A percentile compares a stretch with the other conserved stretches of the same genome.
Evolutionary conservation across 768 basidiomycete species (phyloP).

Genomic region (Agrocybe pediades): DNA sequence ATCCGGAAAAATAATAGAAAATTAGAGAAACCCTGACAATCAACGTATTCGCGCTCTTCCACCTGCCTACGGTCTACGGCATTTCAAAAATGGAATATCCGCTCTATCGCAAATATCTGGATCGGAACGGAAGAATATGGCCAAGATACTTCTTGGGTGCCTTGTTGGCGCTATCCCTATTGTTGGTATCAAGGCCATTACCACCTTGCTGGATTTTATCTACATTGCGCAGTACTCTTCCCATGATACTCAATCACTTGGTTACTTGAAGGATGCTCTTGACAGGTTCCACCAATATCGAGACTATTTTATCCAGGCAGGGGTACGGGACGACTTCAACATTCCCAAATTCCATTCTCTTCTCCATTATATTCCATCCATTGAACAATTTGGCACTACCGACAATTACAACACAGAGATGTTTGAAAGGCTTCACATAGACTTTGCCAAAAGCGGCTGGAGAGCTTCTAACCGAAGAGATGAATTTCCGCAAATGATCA

Average conservation of each 20-base stretch:
- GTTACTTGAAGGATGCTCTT: background rate
- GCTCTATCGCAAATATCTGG: too few relatives aligned
- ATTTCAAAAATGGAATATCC: too few relatives aligned
- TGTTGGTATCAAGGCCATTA: too few relatives aligned
- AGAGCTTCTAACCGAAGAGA: slow-evolving; percentile 25
- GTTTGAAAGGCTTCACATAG: slow-evolving; percentile 36
- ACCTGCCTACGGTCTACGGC: too few relatives aligned
- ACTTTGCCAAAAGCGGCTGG: slow-evolving; percentile 36
- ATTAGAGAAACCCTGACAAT: too few relatives aligned
- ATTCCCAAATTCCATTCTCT: slow-evolving; percentile 26
- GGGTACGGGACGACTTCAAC: slow-evolving; percentile 30
- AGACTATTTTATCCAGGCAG: slow-evolving; percentile 17
- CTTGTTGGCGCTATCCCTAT: too few relatives aligned
- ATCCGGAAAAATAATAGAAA: too few relatives aligned
- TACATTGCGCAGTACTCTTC: too few relatives aligned
- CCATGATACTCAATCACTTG: background rate
- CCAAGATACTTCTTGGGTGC: too few relatives aligned
- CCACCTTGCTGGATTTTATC: too few relatives aligned
- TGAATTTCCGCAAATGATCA: slow-evolving; percentile 37
- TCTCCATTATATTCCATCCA: slow-evolving; percentile 20
- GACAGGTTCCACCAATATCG: background rate
- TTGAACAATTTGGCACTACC: slow-evolving; percentile 27
- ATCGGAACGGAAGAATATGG: too few relatives aligned
- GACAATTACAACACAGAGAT: slow-evolving; percentile 33
- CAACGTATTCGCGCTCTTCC: too few relatives aligned